Evolutionary conservation across 495 filamentous ascomycete species (phyloP).

Genomic region (Mytilinidion resinicola): DNA sequence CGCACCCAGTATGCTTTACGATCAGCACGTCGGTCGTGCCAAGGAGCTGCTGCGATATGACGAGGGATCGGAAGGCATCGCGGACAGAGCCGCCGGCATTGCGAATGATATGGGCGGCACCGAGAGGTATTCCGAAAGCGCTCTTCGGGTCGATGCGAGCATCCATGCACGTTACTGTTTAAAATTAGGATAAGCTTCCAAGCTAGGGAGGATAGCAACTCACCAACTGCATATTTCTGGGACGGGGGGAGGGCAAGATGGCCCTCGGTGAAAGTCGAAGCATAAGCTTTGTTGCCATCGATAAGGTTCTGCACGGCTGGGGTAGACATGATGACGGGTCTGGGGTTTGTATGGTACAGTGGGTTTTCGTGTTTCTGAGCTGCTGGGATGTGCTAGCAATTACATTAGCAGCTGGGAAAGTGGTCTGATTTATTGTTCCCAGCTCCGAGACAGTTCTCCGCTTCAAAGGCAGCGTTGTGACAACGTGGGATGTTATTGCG

Average conservation of each 20-base stretch:
- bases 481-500: not conserved
- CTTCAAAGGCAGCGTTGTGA: not conserved
- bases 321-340: slow-evolving; percentile 31
- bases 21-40: slow-evolving; percentile 72
- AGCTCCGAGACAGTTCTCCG: not conserved
- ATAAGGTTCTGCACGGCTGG: slow-evolving; percentile 50
- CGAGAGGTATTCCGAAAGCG: slow-evolving; percentile 68
- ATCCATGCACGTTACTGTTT: slow-evolving; percentile 73
- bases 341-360: not conserved
- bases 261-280: slow-evolving; percentile 55
- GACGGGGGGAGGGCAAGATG: slow-evolving; percentile 64
- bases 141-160: slow-evolving; percentile 66
- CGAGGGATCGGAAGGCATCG: slow-evolving; percentile 66
- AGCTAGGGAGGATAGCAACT: slow-evolving; percentile 3
- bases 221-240: slow-evolving; percentile 58
- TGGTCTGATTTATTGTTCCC: not conserved
- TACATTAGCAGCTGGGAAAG: not conserved
- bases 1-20: slow-evolving; percentile 75
- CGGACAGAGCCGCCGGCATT: slow-evolving; percentile 63
- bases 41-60: slow-evolving; percentile 76
- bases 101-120: slow-evolving; percentile 76
- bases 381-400: not conserved
- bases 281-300: slow-evolving; percentile 55
- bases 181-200: not conserved
- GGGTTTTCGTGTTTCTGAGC: not conserved